Conservation (phyloP, 2,329 filamentous ascomycete species). For the Aspergillus sp. region DNA sequence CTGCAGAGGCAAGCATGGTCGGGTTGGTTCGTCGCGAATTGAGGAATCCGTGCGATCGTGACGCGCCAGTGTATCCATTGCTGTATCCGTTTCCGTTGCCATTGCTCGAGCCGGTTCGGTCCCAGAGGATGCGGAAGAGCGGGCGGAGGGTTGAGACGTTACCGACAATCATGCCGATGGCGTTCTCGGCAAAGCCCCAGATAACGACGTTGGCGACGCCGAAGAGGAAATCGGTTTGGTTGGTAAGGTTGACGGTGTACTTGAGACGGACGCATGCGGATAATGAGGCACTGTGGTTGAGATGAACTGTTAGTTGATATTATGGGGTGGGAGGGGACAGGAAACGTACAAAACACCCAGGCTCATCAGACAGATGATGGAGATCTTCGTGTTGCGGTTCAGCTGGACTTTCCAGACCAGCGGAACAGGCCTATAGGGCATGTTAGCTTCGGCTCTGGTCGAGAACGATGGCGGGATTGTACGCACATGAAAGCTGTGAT, state of each 20-base stretch:
- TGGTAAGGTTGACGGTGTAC: slow-evolving; percentile 37
- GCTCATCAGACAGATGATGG: slow-evolving; percentile 40
- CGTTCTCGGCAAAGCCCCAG: slow-evolving; percentile 48
- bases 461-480: neutral
- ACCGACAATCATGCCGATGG: slow-evolving; percentile 47
- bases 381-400: slow-evolving; percentile 41
- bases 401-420: slow-evolving; percentile 41
- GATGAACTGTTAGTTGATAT: too few species aligned
- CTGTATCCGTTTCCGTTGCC: slow-evolving; percentile 7
- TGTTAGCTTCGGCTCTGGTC: slow-evolving; percentile 16
- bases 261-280: slow-evolving; percentile 35
- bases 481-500: slow-evolving; percentile 16
- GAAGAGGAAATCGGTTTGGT: slow-evolving; percentile 38
- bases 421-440: slow-evolving; percentile 33
- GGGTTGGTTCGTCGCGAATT: slow-evolving; percentile 17
- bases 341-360: slow-evolving; percentile 39
- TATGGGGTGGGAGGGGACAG: too few species aligned
- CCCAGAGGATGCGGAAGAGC: slow-evolving; percentile 28
- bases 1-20: slow-evolving; percentile 26
- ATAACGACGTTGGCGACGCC: slow-evolving; percentile 38
- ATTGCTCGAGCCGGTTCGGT: slow-evolving; percentile 5
- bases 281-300: slow-evolving; percentile 17
- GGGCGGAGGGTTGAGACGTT: slow-evolving; percentile 45
- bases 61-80: slow-evolving; percentile 45
- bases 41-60: too few species aligned